Conservation (phyloP, 2,329 filamentous ascomycete species). For the Diaporthe sp. region DNA sequence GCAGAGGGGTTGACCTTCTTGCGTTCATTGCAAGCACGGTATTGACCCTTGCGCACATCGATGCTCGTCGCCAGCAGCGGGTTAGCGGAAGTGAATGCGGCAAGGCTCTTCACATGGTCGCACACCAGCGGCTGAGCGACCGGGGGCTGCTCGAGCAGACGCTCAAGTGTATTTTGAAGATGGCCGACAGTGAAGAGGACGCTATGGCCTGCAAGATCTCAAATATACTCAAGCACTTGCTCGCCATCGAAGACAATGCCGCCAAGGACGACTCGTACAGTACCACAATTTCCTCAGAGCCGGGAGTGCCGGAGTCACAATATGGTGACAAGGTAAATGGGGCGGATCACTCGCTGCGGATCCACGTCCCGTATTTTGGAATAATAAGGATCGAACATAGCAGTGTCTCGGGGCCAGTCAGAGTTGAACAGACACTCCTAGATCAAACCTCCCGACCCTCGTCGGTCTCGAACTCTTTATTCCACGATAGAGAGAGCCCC, state of each 20-base stretch:
- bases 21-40: constrained; percentile 56
- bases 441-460: background rate
- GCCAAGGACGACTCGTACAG: constrained; percentile 48
- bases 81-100: constrained; percentile 17
- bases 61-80: constrained; percentile 47
- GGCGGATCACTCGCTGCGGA: constrained; percentile 46
- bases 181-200: constrained; percentile 46
- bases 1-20: constrained; percentile 59
- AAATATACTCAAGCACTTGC: constrained; percentile 52
- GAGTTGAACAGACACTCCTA: background rate
- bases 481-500: background rate
- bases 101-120: constrained; percentile 50
- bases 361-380: constrained; percentile 60
- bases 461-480: background rate
- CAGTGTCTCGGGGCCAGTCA: background rate
- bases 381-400: constrained; percentile 53
- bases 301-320: constrained; percentile 46
- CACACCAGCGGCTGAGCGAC: constrained; percentile 58
- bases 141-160: constrained; percentile 57
- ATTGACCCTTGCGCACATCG: constrained; percentile 59
- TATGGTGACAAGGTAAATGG: constrained; percentile 43
- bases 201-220: constrained; percentile 50
- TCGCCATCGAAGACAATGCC: constrained; percentile 55
- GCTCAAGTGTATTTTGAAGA: constrained; percentile 51
- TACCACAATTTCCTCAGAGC: constrained; percentile 43